phyloP scores from a whole-genome alignment of 2,329 filamentous ascomycete genomes.

The Dactylellina parvicollis region DNA sequence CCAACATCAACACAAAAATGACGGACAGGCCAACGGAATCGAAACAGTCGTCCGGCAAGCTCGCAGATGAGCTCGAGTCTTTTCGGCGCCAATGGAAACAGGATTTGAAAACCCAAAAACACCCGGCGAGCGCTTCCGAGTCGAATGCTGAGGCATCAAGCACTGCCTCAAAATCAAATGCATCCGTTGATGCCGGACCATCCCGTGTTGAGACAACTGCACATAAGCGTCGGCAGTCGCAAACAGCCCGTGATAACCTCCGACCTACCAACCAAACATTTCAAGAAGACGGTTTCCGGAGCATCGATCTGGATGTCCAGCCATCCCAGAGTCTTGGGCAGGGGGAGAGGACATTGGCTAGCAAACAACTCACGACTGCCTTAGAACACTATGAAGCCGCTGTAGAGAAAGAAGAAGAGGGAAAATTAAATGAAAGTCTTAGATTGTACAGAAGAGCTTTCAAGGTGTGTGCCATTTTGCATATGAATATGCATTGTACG shows the following conservation, averaged over 20 bases:
- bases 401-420: conserved; percentile 85
- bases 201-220: conserved; percentile 43
- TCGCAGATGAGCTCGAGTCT: conserved; percentile 75
- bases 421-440: conserved; percentile 87
- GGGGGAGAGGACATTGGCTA: conserved; percentile 33
- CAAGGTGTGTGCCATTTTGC: conserved; percentile 72
- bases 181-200: conserved; percentile 54
- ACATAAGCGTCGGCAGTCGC: conserved; percentile 31
- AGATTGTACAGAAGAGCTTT: conserved; percentile 90
- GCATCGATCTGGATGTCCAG: conserved; percentile 37
- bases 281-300: conserved; percentile 41
- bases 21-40: conserved; percentile 24
- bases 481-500: not conserved
- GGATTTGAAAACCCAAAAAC: conserved; percentile 64
- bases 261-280: not conserved
- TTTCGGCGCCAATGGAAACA: conserved; percentile 88
- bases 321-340: conserved; percentile 13
- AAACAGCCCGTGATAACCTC: conserved; percentile 27
- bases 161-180: conserved; percentile 53
- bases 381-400: conserved; percentile 93
- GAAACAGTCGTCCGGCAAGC: conserved; percentile 33
- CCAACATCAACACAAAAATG: conserved; percentile 44
- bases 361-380: conserved; percentile 67
- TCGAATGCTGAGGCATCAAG: conserved; percentile 61
- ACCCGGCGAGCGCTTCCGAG: conserved; percentile 55